Evolutionary conservation across 495 filamentous ascomycete species (phyloP).

Genomic region (Daldinia loculata): DNA sequence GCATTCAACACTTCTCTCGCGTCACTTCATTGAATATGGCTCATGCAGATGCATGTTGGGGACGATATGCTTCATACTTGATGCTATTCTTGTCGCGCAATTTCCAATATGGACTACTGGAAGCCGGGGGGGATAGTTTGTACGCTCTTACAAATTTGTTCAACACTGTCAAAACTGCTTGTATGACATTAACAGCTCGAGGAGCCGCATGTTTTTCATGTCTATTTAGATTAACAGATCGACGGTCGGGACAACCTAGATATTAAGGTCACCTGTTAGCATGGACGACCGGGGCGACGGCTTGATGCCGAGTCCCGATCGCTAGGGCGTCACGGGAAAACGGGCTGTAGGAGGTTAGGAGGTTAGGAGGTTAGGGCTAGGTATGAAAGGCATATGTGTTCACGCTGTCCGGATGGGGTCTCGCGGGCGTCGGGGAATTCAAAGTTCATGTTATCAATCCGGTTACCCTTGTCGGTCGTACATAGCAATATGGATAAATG

Average conservation of each 20-base stretch:
- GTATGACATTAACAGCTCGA: slow-evolving; percentile 16
- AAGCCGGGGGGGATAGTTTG: neutral
- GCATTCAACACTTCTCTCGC: neutral
- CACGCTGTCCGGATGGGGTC: slow-evolving; percentile 17
- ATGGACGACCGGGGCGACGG: slow-evolving; percentile 10
- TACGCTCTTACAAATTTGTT: neutral
- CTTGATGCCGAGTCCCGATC: slow-evolving; percentile 23
- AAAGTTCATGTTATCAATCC: slow-evolving; percentile 4
- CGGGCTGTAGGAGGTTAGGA: neutral
- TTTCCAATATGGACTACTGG: neutral
- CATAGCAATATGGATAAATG: slow-evolving; percentile 35
- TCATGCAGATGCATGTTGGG: neutral
- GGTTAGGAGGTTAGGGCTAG: neutral
- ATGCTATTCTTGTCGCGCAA: slow-evolving; percentile 17
- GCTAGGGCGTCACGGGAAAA: neutral
- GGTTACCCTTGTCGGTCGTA: slow-evolving; percentile 18
- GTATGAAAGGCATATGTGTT: slow-evolving; percentile 3
- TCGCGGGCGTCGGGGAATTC: slow-evolving; percentile 15
- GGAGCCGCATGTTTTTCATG: slow-evolving; percentile 14
- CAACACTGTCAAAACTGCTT: neutral
- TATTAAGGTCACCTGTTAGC: slow-evolving; percentile 6
- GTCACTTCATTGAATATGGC: neutral
- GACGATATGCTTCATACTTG: slow-evolving; percentile 1
- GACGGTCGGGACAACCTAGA: slow-evolving; percentile 7
- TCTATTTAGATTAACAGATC: neutral